Conservation (phyloP, 2,329 filamentous ascomycete genomes). For the Magnaporthiopsis rhizophila region DNA sequence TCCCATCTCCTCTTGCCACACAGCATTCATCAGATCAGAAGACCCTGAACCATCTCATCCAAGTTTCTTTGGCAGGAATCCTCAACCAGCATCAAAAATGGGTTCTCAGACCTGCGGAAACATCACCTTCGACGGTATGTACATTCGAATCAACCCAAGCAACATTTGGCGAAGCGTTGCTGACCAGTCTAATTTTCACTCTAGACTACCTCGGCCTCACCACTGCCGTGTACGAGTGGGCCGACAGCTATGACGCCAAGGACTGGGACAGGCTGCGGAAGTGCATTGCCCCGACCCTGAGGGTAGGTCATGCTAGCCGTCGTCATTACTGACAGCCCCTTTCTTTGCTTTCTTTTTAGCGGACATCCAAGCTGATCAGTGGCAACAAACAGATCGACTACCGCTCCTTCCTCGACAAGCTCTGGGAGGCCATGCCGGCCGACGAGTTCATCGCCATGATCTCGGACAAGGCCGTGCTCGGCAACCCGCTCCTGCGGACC, state of each 20-base stretch:
- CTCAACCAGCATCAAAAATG: conserved; percentile 1
- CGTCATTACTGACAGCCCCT: not conserved
- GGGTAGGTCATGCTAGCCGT: conserved; percentile 23
- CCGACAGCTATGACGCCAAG: conserved; percentile 57
- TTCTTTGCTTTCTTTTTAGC: not conserved
- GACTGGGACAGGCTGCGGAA: conserved; percentile 51
- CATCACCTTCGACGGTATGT: conserved; percentile 2
- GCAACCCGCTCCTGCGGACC: conserved; percentile 51
- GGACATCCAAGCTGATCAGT: not conserved
- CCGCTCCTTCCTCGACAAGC: conserved; percentile 49
- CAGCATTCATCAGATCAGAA: not conserved
- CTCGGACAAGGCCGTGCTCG: conserved; percentile 45
- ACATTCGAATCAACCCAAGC: not conserved
- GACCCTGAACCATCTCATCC: not conserved
- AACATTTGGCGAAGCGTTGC: not conserved
- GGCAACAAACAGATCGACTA: conserved; percentile 53
- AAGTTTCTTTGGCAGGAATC: not conserved
- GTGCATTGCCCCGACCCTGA: conserved; percentile 52
- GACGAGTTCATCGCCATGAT: conserved; percentile 53
- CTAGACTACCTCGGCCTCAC: conserved; percentile 40
- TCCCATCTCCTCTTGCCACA: not conserved
- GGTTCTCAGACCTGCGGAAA: conserved; percentile 2
- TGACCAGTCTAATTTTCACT: not conserved
- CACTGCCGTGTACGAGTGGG: conserved; percentile 49
- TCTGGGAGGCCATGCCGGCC: conserved; percentile 52